Evolutionary conservation across 129 eudicot genomes (phyloP).

Genomic region (Solidago caesia): DNA sequence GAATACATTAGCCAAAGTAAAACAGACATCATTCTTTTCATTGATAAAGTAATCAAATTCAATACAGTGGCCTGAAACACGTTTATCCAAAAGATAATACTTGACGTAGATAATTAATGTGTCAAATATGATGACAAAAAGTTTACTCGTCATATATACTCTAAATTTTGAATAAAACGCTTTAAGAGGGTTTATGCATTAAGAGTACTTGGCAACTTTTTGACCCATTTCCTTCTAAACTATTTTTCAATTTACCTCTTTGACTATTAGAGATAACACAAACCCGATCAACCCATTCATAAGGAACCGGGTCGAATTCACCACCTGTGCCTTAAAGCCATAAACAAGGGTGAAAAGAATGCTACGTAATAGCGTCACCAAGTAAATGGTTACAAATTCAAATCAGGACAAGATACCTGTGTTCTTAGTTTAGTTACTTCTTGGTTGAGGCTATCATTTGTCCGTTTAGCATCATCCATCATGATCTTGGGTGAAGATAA

Average conservation of each 20-base stretch:
- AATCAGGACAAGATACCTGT: constrained; percentile 53
- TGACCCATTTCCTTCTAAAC: constrained; percentile 4
- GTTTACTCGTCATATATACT: background rate
- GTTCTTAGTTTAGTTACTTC: constrained; percentile 62
- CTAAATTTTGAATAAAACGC: background rate
- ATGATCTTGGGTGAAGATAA: constrained; percentile 41
- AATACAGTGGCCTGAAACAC: too few species aligned
- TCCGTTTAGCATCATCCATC: constrained; percentile 43
- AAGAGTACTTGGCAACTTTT: background rate
- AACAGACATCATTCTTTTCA: background rate
- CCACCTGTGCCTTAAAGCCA: background rate
- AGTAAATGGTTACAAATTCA: constrained; percentile 4
- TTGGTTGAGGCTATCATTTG: constrained; percentile 50
- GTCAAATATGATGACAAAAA: background rate
- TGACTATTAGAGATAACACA: background rate
- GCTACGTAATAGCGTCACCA: background rate
- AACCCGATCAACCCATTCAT: background rate
- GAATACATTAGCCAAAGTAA: background rate
- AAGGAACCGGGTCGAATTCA: constrained; percentile 7
- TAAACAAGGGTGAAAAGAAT: constrained; percentile 4
- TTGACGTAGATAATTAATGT: background rate
- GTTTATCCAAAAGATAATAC: background rate
- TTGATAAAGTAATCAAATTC: background rate
- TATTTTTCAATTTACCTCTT: background rate
- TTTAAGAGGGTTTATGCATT: background rate